Evolutionary conservation across 2,329 filamentous ascomycete species (phyloP).

Genomic region (Alternaria solani): DNA sequence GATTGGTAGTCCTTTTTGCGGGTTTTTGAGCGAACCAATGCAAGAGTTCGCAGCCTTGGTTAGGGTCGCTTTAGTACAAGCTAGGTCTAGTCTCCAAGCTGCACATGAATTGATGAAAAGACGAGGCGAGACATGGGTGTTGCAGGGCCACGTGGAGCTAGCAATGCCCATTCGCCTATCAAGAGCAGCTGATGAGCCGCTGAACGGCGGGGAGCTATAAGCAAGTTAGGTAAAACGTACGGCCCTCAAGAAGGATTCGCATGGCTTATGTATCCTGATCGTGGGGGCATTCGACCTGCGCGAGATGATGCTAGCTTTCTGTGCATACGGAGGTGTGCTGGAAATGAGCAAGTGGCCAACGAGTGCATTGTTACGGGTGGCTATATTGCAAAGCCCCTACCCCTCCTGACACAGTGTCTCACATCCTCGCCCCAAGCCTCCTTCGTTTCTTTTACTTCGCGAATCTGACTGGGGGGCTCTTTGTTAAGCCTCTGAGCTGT

Average conservation of each 20-base stretch:
- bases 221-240: background rate
- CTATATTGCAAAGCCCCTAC: slow-evolving; percentile 1
- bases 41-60: background rate
- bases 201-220: background rate
- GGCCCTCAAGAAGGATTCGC: background rate
- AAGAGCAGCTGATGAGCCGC: background rate
- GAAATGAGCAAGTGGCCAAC: background rate
- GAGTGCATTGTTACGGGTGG: background rate
- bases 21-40: background rate
- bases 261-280: background rate
- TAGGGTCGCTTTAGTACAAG: background rate
- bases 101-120: background rate
- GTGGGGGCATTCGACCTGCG: background rate
- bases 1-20: background rate
- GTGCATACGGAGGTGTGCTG: background rate
- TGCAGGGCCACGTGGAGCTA: background rate
- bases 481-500: background rate
- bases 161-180: background rate
- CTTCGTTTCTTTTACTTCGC: background rate
- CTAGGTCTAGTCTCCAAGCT: background rate
- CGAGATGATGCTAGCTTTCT: background rate
- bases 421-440: background rate
- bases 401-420: background rate
- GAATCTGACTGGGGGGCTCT: background rate
- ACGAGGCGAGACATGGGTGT: background rate